Evolutionary conservation across 352 stramenopile genomes (phyloP).

Genomic region (Paralagenidium karlingii): DNA sequence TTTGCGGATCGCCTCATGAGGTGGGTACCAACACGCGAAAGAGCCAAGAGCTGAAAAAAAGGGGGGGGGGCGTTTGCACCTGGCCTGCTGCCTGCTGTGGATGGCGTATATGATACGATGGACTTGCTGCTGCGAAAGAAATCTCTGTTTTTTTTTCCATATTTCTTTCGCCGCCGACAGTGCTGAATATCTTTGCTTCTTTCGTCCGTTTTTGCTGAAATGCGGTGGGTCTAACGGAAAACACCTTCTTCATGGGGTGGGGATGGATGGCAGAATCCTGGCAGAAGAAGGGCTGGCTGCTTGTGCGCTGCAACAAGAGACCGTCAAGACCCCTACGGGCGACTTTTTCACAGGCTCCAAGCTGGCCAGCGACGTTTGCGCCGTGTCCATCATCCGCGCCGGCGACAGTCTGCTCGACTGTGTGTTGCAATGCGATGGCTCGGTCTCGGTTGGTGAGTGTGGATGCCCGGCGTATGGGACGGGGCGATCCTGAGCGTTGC

Average conservation of each 20-base stretch:
- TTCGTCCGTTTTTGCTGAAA: too few relatives aligned
- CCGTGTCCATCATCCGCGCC: conserved; percentile 90
- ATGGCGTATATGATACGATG: neutral
- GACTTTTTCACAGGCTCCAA: conserved; percentile 40
- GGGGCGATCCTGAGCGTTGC: neutral
- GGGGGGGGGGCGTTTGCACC: too few relatives aligned
- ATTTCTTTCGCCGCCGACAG: too few relatives aligned
- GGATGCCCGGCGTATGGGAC: neutral
- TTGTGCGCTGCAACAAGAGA: conserved; percentile 36
- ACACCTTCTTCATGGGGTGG: neutral
- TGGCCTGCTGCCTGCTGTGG: too few relatives aligned
- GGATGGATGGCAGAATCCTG: conserved; percentile 27
- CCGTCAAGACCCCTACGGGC: conserved; percentile 53
- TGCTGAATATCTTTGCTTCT: too few relatives aligned
- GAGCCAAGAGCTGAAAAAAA: too few relatives aligned
- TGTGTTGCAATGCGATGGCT: conserved; percentile 80
- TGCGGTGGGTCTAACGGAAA: too few relatives aligned
- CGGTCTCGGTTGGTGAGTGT: conserved; percentile 52
- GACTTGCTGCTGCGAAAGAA: neutral
- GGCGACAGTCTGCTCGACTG: conserved; percentile 85
- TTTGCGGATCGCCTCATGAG: conserved; percentile 71
- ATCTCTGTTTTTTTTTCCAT: conserved; percentile 1
- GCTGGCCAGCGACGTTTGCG: conserved; percentile 63
- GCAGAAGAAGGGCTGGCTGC: conserved; percentile 57
- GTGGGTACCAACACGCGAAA: conserved; percentile 9